These are phyloP conservation scores for Citrus reticulata DNA, from an alignment of 345 rosid species.

Conservation along the genomic window DNA sequence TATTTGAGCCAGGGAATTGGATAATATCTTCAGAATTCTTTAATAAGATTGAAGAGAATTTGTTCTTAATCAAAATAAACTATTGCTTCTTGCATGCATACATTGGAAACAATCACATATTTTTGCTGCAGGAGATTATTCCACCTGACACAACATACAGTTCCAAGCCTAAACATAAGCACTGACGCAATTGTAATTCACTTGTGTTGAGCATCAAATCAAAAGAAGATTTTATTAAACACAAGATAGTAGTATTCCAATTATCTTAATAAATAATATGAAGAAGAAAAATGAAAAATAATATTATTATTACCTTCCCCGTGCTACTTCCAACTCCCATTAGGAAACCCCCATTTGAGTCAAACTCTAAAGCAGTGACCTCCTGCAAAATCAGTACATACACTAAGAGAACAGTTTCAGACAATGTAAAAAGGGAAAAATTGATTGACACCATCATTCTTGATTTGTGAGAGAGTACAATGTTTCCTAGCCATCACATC, in stretches of 20 bases:
- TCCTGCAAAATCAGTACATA: constrained; percentile 44
- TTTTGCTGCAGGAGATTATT: background rate
- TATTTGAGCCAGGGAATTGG: background rate
- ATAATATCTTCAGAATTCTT: background rate
- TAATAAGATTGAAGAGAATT: background rate
- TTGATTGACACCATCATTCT: background rate
- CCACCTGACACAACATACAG: background rate
- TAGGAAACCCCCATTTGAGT: constrained; percentile 69
- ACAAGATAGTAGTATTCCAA: background rate
- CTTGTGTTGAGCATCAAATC: background rate
- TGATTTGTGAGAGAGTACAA: background rate
- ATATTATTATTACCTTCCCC: constrained; percentile 61
- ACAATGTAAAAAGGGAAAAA: background rate
- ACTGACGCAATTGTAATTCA: background rate
- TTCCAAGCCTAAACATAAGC: background rate
- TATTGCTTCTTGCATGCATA: background rate
- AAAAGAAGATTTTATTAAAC: background rate
- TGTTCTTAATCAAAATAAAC: background rate
- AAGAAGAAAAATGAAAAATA: background rate
- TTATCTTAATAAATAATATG: background rate
- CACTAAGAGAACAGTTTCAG: constrained; percentile 6
- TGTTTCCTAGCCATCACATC: background rate
- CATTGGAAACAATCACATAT: background rate
- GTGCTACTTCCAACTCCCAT: constrained; percentile 87
- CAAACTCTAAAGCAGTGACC: constrained; percentile 87